phyloP scores from a whole-genome alignment of 2,329 filamentous ascomycete genomes.

The Dactylellina sp. region DNA sequence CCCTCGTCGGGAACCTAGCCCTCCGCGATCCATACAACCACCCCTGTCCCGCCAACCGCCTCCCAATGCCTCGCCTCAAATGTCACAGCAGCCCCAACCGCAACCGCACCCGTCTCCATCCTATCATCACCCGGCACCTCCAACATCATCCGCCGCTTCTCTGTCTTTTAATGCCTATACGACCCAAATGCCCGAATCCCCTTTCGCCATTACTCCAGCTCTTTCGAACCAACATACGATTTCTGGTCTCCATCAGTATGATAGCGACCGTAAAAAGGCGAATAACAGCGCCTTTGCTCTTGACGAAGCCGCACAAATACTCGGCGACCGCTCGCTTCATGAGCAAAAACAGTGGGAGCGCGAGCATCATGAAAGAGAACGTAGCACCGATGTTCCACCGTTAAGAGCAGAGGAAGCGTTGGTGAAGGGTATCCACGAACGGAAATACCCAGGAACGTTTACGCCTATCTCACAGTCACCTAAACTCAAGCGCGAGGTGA shows the following conservation, averaged over 20 bases:
- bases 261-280: constrained; percentile 61
- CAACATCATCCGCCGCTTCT: constrained; percentile 56
- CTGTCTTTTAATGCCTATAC: constrained; percentile 60
- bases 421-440: constrained; percentile 44
- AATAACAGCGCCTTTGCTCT: constrained; percentile 65
- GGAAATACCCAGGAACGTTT: constrained; percentile 47
- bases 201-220: constrained; percentile 59
- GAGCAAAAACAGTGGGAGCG: constrained; percentile 46
- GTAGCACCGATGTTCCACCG: constrained; percentile 56
- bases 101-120: constrained; percentile 56
- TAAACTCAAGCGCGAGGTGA: constrained; percentile 50
- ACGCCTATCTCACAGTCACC: constrained; percentile 38
- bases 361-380: constrained; percentile 37
- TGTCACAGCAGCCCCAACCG: constrained; percentile 33
- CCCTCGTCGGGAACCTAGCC: constrained; percentile 42
- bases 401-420: constrained; percentile 55
- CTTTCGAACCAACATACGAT: constrained; percentile 62
- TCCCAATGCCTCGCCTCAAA: constrained; percentile 43
- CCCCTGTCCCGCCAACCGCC: constrained; percentile 23
- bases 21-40: constrained; percentile 26
- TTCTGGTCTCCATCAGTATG: constrained; percentile 63
- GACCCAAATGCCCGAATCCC: constrained; percentile 60
- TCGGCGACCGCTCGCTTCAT: constrained; percentile 57
- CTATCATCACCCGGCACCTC: constrained; percentile 58
- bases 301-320: constrained; percentile 68